Conservation (phyloP, 192 early-diverging fungal species). For the Linnemannia zychae region DNA sequence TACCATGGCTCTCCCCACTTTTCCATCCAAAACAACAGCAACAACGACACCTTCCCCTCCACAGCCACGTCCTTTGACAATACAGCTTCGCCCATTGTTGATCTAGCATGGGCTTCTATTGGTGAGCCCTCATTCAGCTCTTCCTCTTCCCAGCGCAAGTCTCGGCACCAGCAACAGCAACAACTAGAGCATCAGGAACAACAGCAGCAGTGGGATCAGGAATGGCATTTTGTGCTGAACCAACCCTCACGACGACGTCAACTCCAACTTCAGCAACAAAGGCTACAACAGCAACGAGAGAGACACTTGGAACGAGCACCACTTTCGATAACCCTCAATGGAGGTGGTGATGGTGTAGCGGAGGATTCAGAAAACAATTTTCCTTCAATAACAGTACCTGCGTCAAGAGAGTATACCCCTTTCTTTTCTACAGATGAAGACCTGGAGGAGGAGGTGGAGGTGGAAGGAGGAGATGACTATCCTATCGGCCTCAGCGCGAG, state of each 20-base stretch:
- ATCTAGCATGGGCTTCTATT: slow-evolving; percentile 38
- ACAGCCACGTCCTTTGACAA: slow-evolving; percentile 6
- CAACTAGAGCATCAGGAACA: slow-evolving; percentile 24
- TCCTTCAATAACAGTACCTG: neutral
- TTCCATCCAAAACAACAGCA: neutral
- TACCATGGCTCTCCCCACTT: neutral
- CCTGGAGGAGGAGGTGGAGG: neutral
- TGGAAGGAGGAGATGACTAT: neutral
- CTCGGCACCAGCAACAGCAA: neutral
- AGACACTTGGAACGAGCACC: neutral
- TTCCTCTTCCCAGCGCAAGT: neutral
- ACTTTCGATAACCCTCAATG: neutral
- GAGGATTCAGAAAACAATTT: neutral
- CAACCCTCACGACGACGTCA: slow-evolving; percentile 17
- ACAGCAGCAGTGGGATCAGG: slow-evolving; percentile 28
- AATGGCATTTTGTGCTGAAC: slow-evolving; percentile 36
- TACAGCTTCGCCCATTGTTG: neutral
- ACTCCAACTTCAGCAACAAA: neutral
- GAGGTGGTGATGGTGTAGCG: no score
- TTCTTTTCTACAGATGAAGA: neutral
- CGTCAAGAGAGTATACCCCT: neutral
- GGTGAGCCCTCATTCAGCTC: neutral
- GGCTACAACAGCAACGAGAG: no score
- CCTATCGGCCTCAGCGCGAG: neutral
- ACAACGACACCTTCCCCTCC: neutral